Base-by-base conservation (phyloP, 495 filamentous ascomycete genomes). In the Sordaria brevicollis region DNA sequence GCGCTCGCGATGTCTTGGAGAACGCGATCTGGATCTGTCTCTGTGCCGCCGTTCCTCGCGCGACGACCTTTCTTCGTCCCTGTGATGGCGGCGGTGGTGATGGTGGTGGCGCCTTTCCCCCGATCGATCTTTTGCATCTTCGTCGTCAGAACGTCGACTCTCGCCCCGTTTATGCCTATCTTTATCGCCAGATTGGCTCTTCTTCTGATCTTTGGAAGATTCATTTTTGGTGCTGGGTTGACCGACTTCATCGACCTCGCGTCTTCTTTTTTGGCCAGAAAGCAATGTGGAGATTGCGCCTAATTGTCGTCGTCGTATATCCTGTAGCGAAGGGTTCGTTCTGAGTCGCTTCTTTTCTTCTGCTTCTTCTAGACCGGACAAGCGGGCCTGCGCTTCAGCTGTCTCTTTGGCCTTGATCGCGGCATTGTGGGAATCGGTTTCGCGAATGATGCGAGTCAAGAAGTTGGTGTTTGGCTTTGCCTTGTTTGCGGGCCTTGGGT, bases 381-480 rank as follows among this genome's bases (percentile, higher is more conserved):
- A 80, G 35, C 82, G 84, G 65, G 73, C 77, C 65, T 83, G 81
- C 9, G 83, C 78, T 81, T 83, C 89, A 75, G 71, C 87, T 41
- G 89, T 88, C 77, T 98, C 94, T 72, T 91, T 97, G 0, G 89
- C 92, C 43, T 90, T 86, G 68, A 97, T 83, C 6, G 93, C 91
- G 13, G 92, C 87, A 86, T 99, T 99, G 79, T 99, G 95, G 67
- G 73, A 92, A 71, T 95, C 91, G 1, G 93, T 94, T 69, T 96
- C 91, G 70, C 89, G 90, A 73, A 99, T 91, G 67, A 98, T 91
- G 72, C 95, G 92, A 33, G 89, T 88, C 13, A 99, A 83, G 73
- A 98, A 98, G 54, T 92, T 84, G 0, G 91, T 97, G 74, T 99
- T 98, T 15, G 94, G 92, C 74, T 93, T 97, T 3, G 92, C 92